phyloP scores from a whole-genome alignment of 2,329 filamentous ascomycete genomes.

The Lachnellula arida region DNA sequence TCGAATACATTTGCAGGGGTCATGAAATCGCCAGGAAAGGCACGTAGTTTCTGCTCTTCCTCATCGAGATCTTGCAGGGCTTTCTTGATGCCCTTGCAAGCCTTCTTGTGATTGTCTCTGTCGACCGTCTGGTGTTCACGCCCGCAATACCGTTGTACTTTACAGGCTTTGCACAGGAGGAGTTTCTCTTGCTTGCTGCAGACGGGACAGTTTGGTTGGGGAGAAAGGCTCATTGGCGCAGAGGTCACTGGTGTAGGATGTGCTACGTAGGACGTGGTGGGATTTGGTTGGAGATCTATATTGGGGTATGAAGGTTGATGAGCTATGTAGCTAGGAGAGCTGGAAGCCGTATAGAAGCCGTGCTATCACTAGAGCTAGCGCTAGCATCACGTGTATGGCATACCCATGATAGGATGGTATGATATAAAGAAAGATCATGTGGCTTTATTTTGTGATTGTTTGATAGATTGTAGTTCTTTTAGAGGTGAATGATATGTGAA shows the following conservation, averaged over 20 bases:
- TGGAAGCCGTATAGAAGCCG: too few species aligned
- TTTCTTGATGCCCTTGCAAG: constrained; percentile 37
- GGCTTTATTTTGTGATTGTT: too few species aligned
- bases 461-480: too few species aligned
- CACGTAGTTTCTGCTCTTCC: constrained; percentile 38
- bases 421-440: too few species aligned
- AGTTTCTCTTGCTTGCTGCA: constrained; percentile 30
- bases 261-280: neutral
- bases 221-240: constrained; percentile 4
- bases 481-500: neutral
- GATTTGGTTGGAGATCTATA: neutral
- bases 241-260: neutral
- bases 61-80: constrained; percentile 25
- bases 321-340: too few species aligned
- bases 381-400: too few species aligned
- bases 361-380: too few species aligned
- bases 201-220: constrained; percentile 20
- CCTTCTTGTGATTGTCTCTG: constrained; percentile 35
- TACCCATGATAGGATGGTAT: too few species aligned
- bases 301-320: too few species aligned
- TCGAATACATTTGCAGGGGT: constrained; percentile 36
- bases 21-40: constrained; percentile 25
- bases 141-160: constrained; percentile 42
- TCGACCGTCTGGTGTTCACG: constrained; percentile 40
- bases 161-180: constrained; percentile 39